phyloP scores from a whole-genome alignment of 2,329 filamentous ascomycete genomes.

The Taxawa tesnikishii region DNA sequence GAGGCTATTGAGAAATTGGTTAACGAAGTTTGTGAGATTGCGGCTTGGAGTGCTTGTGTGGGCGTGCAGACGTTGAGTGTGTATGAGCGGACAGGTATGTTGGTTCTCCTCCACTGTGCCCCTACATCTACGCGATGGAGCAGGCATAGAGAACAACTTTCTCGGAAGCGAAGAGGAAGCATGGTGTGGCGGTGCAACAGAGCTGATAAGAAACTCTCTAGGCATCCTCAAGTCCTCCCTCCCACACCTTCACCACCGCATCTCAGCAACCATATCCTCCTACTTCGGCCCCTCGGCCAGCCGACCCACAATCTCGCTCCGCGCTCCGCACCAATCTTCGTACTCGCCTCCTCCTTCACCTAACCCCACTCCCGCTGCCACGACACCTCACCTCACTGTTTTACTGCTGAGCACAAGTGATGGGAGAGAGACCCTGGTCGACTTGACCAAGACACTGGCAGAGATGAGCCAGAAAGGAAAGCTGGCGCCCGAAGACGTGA shows the following conservation, averaged over 20 bases:
- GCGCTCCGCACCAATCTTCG: constrained; percentile 56
- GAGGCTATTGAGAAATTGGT: constrained; percentile 73
- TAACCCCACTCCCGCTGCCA: constrained; percentile 22
- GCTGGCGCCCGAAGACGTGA: constrained; percentile 70
- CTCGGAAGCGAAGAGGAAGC: too few species aligned
- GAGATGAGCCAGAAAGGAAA: constrained; percentile 92
- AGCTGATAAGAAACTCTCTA: constrained; percentile 24
- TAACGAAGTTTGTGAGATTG: constrained; percentile 82
- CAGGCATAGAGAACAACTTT: too few species aligned
- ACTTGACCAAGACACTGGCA: constrained; percentile 84
- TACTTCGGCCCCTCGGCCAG: constrained; percentile 64
- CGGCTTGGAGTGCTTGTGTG: constrained; percentile 84
- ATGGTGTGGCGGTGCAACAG: too few species aligned
- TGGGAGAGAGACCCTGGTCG: constrained; percentile 84
- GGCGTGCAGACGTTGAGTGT: constrained; percentile 80
- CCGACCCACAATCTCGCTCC: constrained; percentile 60
- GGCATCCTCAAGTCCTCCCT: constrained; percentile 84
- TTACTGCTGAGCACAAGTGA: constrained; percentile 80
- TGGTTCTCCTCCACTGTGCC: constrained; percentile 3
- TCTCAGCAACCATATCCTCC: constrained; percentile 65
- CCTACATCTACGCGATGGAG: constrained; percentile 3
- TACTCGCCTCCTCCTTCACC: constrained; percentile 38
- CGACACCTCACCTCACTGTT: constrained; percentile 40
- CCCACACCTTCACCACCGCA: constrained; percentile 67
- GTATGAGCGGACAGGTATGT: constrained; percentile 79